Conservation (phyloP, 306 rosid species). For the Pyrus communis region DNA sequence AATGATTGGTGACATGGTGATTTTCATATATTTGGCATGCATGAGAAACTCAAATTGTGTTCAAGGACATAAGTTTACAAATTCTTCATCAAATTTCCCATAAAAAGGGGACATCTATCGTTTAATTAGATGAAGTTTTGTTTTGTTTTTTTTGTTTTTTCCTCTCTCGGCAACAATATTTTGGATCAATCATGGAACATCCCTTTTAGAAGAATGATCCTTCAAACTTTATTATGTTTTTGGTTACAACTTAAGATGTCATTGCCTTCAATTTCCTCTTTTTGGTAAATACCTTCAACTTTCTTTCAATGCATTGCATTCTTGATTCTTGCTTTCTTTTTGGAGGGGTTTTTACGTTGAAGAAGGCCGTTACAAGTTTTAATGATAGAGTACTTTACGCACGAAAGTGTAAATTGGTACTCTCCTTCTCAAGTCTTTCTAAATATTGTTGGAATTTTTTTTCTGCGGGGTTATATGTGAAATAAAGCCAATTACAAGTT, state of each 20-base stretch:
- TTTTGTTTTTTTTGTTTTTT: neutral
- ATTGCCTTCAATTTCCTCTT: neutral
- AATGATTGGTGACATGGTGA: neutral
- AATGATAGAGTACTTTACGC: neutral
- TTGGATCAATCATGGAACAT: neutral
- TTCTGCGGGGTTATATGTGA: no score
- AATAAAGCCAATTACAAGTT: neutral
- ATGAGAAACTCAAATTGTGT: neutral
- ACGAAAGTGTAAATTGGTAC: neutral
- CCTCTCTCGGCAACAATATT: neutral
- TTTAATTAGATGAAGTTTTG: neutral
- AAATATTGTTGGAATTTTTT: no score
- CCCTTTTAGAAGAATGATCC: neutral
- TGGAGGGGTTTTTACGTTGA: neutral
- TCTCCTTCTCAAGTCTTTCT: neutral
- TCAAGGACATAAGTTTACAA: neutral
- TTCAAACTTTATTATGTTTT: neutral
- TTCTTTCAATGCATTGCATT: neutral
- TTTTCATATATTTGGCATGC: neutral
- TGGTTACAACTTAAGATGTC: neutral
- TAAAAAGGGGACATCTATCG: neutral
- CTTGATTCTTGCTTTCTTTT: neutral
- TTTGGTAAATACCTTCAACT: neutral
- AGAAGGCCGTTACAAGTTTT: neutral
- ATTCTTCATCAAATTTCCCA: neutral